phyloP scores from a whole-genome alignment of 2,329 filamentous ascomycete genomes.

The Westerdykella ornata region DNA sequence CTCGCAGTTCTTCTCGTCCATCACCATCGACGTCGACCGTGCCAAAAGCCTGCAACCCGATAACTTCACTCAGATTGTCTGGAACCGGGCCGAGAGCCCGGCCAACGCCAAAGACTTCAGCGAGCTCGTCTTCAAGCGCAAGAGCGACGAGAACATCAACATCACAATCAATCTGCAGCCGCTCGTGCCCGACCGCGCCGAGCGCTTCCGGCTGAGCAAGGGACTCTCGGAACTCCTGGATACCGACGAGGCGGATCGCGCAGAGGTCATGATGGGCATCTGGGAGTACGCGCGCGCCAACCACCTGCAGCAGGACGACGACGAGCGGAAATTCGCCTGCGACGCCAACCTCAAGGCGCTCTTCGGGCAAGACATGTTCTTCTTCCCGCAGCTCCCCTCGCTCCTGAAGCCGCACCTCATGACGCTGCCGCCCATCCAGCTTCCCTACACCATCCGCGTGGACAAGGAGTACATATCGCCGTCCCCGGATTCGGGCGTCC shows the following conservation, averaged over 20 bases:
- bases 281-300: slow-evolving; percentile 92
- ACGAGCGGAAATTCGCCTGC: slow-evolving; percentile 86
- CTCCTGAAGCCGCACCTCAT: slow-evolving; percentile 72
- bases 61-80: slow-evolving; percentile 62
- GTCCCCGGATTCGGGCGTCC: slow-evolving; percentile 63
- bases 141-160: slow-evolving; percentile 86
- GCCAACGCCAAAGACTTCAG: slow-evolving; percentile 68
- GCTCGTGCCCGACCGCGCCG: slow-evolving; percentile 58
- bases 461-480: slow-evolving; percentile 53
- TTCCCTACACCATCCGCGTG: slow-evolving; percentile 89
- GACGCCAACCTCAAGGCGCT: slow-evolving; percentile 76
- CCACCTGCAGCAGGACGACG: slow-evolving; percentile 86
- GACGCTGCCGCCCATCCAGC: slow-evolving; percentile 71
- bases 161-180: slow-evolving; percentile 79
- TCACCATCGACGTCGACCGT: slow-evolving; percentile 58
- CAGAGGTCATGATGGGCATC: slow-evolving; percentile 81
- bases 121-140: slow-evolving; percentile 82
- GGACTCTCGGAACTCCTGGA: slow-evolving; percentile 79
- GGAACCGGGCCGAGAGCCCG: slow-evolving; percentile 71
- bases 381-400: slow-evolving; percentile 78
- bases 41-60: slow-evolving; percentile 59
- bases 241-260: slow-evolving; percentile 76
- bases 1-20: slow-evolving; percentile 75
- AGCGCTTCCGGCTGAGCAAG: slow-evolving; percentile 73
- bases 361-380: slow-evolving; percentile 65